Conservation (phyloP, 73 alveolate genomes). For the Paramecium octaurelia region DNA sequence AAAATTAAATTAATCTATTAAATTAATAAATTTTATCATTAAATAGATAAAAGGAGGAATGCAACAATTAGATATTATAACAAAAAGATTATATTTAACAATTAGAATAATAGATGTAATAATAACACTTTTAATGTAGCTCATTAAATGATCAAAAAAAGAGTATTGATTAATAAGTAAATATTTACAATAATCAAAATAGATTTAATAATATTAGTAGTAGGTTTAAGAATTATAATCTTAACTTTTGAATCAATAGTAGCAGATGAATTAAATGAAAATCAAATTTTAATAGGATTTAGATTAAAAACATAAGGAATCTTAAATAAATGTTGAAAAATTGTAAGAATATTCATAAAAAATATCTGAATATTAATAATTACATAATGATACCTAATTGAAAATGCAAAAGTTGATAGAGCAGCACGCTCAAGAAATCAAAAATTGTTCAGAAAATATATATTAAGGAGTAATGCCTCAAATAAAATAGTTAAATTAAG, state of each 20-base stretch:
- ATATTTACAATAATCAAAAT: background rate
- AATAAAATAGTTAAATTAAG: background rate
- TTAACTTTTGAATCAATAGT: background rate
- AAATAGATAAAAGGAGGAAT: background rate
- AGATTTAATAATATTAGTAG: background rate
- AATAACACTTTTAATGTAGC: background rate
- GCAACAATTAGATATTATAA: background rate
- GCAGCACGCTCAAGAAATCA: background rate
- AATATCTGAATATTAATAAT: background rate
- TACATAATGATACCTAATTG: background rate
- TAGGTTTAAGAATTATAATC: background rate
- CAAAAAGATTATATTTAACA: background rate
- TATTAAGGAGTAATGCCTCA: background rate
- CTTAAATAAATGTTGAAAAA: background rate
- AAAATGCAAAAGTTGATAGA: background rate
- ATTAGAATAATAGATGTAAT: background rate
- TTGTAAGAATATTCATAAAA: background rate
- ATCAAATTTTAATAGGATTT: background rate
- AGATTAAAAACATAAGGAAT: background rate
- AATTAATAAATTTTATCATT: background rate
- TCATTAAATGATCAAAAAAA: background rate
- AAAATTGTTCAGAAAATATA: background rate
- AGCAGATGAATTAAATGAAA: background rate
- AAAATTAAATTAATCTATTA: background rate
- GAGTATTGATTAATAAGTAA: background rate